Conservation (phyloP, 805 yeast genomes). For the Metschnikowia kofuensis region DNA sequence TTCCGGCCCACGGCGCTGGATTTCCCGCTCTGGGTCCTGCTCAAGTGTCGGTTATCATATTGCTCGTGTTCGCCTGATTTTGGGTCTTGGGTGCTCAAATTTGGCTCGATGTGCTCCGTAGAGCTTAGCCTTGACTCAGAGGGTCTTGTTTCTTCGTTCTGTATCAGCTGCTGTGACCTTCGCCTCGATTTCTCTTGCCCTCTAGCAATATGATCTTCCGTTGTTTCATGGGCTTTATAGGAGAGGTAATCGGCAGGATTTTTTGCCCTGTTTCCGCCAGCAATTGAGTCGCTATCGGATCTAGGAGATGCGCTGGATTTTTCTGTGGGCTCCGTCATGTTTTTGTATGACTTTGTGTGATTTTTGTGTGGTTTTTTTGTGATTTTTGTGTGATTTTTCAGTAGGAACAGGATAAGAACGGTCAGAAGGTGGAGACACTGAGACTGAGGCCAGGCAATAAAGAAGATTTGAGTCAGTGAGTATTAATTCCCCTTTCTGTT, state of each 20-base stretch:
- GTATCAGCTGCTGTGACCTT: background rate
- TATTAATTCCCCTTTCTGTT: background rate
- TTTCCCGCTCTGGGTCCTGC: constrained; percentile 2
- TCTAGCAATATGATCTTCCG: constrained; percentile 3
- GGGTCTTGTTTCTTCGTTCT: background rate
- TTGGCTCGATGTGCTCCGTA: background rate
- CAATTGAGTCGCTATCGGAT: background rate
- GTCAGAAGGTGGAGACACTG: no score
- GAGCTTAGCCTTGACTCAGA: background rate
- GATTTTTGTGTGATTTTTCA: no score
- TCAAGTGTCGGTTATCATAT: background rate
- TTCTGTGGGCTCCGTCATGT: background rate
- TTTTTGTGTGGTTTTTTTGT: no score
- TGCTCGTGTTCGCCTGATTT: background rate
- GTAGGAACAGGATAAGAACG: no score
- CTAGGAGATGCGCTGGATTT: background rate
- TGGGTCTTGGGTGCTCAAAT: background rate
- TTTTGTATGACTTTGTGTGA: no score
- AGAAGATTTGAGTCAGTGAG: no score
- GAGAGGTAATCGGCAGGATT: constrained; percentile 1
- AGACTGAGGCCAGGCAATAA: no score
- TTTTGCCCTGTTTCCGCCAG: background rate
- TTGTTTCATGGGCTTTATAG: constrained; percentile 1
- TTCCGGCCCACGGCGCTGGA: constrained; percentile 1
- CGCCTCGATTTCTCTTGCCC: background rate